These are phyloP conservation scores for Achlya hypogyna DNA, from an alignment of 352 stramenopile species.

Conservation along the genomic window DNA sequence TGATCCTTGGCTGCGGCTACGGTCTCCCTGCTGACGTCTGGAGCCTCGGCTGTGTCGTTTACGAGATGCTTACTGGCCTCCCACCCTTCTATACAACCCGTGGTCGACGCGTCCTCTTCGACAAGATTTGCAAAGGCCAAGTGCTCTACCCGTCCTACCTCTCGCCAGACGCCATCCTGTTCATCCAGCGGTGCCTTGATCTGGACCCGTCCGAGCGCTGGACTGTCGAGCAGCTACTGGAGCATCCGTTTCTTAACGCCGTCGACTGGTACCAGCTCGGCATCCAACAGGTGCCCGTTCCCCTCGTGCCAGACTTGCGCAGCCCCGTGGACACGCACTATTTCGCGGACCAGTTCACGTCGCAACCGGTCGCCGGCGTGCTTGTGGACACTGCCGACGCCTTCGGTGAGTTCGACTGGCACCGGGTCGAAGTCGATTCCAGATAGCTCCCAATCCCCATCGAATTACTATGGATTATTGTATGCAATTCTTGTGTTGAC, in stretches of 20 bases:
- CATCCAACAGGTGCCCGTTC: slow-evolving; percentile 47
- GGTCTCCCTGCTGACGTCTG: slow-evolving; percentile 68
- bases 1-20: slow-evolving; percentile 64
- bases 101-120: slow-evolving; percentile 88
- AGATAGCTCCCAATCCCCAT: too few relatives aligned
- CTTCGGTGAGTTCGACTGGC: slow-evolving; percentile 16
- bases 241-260: slow-evolving; percentile 60
- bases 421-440: background rate
- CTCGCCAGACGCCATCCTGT: slow-evolving; percentile 41
- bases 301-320: background rate
- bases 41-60: slow-evolving; percentile 86
- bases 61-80: slow-evolving; percentile 74
- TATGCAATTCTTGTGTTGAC: too few relatives aligned
- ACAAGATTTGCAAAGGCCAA: slow-evolving; percentile 91
- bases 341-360: slow-evolving; percentile 19
- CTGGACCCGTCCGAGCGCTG: slow-evolving; percentile 54
- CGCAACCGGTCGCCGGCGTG: background rate
- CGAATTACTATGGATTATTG: too few relatives aligned
- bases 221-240: slow-evolving; percentile 57
- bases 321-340: background rate
- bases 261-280: slow-evolving; percentile 72
- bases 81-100: slow-evolving; percentile 90
- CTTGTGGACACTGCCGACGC: background rate
- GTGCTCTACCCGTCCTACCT: slow-evolving; percentile 90
- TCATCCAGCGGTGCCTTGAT: slow-evolving; percentile 50